Evolutionary conservation across 2,329 filamentous ascomycete species (phyloP), one percentile per base, ranked within the genome.

Genomic region (Ophiognomonia clavigignenti-juglandacearum): DNA sequence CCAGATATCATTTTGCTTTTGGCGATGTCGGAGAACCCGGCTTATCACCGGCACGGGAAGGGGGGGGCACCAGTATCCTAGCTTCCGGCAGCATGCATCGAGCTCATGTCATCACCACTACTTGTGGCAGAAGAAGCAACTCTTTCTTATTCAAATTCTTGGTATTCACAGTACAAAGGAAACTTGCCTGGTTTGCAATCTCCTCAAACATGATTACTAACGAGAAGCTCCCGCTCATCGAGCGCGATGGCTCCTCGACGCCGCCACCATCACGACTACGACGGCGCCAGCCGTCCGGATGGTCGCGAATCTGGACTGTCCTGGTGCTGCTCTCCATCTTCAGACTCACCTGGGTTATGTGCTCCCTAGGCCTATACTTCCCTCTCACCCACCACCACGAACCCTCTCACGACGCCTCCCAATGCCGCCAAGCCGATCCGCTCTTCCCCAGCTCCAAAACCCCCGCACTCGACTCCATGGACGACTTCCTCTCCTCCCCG

Each of bases 341-440:
- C 19, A 36, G 39, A 14, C 34, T 50, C 2, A 43, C 29, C 9
- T 43, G 44, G 48, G 47, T 44, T 4, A 43, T 43, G 39, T 32
- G 34, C 39, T 34, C 43, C 9, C 27, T 34, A 13, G 34, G 40
- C 19, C 11, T 39, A 1, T 16, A 41, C 34, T 50, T 43, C 20
- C 43, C 43, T 2, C 29, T 22, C 27, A 11, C 24, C 11, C 43
- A 23, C 27, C 43, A 24, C 6, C 43, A 45, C 27, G 36, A 40
- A 23, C 18, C n/a, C 26, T n/a, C 19, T 35, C 16, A 41, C 20
- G 8, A 19, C 26, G 43, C 43, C n/a, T 5, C 23, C n/a, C 56
- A 62, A 51, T 68, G 65, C 34, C 54, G 52, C 6, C 65, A 68
- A 53, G 61, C 64, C 31, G 57, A 59, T 18, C 60, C 65, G 22